These are phyloP conservation scores for Cladosporium sp. DNA, from an alignment of 2,329 filamentous ascomycete species.

Conservation along the genomic window DNA sequence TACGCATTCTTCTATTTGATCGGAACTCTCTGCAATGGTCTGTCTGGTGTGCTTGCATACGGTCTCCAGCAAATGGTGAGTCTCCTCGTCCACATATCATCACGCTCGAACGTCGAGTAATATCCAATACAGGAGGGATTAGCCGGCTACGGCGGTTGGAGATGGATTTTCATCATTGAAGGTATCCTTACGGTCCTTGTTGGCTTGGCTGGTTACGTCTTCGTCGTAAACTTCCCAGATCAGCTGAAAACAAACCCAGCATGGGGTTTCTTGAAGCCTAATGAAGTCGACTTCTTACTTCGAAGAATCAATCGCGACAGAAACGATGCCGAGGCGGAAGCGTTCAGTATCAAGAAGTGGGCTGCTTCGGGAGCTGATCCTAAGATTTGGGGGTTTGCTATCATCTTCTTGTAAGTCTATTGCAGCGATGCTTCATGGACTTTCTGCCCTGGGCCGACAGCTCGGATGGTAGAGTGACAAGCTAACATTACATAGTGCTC, in stretches of 20 bases:
- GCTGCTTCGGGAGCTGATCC: slow-evolving; percentile 42
- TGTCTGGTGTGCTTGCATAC: slow-evolving; percentile 41
- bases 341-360: slow-evolving; percentile 36
- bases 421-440: no score
- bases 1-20: slow-evolving; percentile 46
- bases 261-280: slow-evolving; percentile 34
- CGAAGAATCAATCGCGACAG: slow-evolving; percentile 13
- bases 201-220: slow-evolving; percentile 8
- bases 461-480: no score
- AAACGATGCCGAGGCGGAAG: slow-evolving; percentile 10
- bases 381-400: slow-evolving; percentile 51
- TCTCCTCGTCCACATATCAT: not conserved
- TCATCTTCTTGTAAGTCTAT: slow-evolving; percentile 38
- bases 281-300: slow-evolving; percentile 14
- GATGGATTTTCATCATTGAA: slow-evolving; percentile 45
- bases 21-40: slow-evolving; percentile 44
- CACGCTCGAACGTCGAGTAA: not conserved
- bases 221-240: slow-evolving; percentile 16
- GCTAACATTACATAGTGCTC: slow-evolving; percentile 20
- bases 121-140: slow-evolving; percentile 17
- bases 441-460: no score
- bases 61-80: slow-evolving; percentile 32
- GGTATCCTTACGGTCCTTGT: slow-evolving; percentile 14
- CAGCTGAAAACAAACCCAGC: slow-evolving; percentile 27
- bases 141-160: slow-evolving; percentile 31